Percentiles rank a stretch among this genome's conserved stretches.
Conservation (phyloP, 1,284 basidiomycete species). For the Cryptococcus sp. region DNA sequence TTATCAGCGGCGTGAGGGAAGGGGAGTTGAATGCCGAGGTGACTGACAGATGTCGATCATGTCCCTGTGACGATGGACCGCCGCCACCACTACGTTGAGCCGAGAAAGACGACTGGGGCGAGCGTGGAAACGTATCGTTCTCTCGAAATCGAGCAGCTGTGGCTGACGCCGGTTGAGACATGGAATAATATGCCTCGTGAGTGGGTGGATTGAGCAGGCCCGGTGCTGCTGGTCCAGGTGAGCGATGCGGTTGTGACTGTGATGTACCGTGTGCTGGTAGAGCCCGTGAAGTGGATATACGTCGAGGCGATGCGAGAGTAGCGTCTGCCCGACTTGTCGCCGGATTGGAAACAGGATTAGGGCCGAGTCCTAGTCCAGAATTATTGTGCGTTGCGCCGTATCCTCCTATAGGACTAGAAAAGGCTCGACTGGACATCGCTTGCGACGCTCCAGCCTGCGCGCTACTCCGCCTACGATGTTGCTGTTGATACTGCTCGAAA, state of each 20-base stretch:
- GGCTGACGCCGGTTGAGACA: slow-evolving; percentile 31
- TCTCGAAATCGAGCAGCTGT: slow-evolving; percentile 31
- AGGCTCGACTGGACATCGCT: slow-evolving; percentile 1
- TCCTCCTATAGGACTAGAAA: slow-evolving; percentile 17
- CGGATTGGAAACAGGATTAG: background rate
- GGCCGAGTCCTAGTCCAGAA: slow-evolving; percentile 10
- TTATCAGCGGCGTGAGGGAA: slow-evolving; percentile 10
- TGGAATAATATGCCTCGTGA: slow-evolving; percentile 34
- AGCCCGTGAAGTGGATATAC: slow-evolving; percentile 17
- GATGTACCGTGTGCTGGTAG: slow-evolving; percentile 10
- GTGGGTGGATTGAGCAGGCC: slow-evolving; percentile 13
- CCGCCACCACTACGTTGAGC: background rate
- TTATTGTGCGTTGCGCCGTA: slow-evolving; percentile 19
- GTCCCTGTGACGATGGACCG: background rate
- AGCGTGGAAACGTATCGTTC: background rate
- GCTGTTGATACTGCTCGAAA: slow-evolving; percentile 8
- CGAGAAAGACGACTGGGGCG: background rate
- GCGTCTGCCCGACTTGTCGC: slow-evolving; percentile 6
- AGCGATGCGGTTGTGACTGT: slow-evolving; percentile 10
- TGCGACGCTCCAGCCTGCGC: background rate
- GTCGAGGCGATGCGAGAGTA: slow-evolving; percentile 18
- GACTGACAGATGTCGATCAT: background rate
- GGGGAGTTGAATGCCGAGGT: background rate
- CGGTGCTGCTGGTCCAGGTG: slow-evolving; percentile 10
- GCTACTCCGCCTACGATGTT: slow-evolving; percentile 9